Percentiles rank a stretch among this genome's conserved stretches.
Evolutionary conservation across 169 alveolate species (phyloP).

Genomic region (Amoebophrya sp.): DNA sequence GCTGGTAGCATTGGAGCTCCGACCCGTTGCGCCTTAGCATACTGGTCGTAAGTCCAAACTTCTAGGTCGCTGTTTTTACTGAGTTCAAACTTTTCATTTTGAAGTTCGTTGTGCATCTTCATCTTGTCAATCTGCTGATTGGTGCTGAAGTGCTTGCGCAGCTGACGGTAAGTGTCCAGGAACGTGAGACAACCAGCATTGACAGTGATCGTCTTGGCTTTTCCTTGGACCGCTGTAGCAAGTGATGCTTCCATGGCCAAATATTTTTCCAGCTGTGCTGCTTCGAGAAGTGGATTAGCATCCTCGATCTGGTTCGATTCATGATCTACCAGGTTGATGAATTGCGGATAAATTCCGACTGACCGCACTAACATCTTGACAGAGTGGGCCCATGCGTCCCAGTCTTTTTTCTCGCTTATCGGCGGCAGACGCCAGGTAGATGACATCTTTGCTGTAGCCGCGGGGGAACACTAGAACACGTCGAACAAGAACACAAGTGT

Average conservation of each 20-base stretch:
- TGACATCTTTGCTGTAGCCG: no score
- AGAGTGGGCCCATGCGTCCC: no score
- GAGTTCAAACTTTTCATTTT: no score
- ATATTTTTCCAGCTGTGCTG: neutral
- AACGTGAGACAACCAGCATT: neutral
- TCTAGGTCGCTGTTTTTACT: neutral
- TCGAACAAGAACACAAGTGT: no score
- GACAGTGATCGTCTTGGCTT: neutral
- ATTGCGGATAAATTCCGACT: no score
- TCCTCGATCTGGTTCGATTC: neutral
- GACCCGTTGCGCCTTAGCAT: neutral
- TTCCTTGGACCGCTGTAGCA: neutral
- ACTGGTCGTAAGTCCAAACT: neutral
- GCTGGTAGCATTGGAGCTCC: neutral
- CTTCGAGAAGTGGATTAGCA: neutral
- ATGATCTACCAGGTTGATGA: no score
- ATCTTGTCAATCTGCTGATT: no score
- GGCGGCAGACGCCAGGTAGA: no score
- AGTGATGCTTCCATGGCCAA: neutral
- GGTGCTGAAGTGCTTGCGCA: neutral
- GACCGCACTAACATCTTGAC: no score
- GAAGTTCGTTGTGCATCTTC: neutral
- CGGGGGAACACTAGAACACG: no score
- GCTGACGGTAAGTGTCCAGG: neutral
- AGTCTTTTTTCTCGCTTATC: no score